Conservation (phyloP, 371 early-diverging fungal species). For the Mucor plumbeus region DNA sequence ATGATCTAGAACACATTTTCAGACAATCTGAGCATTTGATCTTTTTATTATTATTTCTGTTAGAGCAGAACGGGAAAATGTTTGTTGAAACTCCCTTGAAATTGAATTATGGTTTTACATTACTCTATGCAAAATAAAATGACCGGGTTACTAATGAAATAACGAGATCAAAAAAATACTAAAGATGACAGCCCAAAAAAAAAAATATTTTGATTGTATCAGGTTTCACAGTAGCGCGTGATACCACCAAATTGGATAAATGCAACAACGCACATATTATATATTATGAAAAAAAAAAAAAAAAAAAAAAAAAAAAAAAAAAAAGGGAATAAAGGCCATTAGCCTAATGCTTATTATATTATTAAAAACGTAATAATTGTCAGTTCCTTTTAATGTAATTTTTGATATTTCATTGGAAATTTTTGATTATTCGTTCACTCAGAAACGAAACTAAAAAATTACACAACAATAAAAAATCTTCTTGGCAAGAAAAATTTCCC, state of each 20-base stretch:
- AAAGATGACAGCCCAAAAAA: background rate
- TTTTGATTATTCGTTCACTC: background rate
- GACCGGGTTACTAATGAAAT: background rate
- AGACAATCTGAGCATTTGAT: no score
- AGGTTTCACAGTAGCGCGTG: constrained; percentile 2
- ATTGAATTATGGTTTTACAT: background rate
- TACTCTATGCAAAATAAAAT: background rate
- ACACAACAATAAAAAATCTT: background rate
- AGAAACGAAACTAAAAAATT: background rate
- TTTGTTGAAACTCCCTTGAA: no score
- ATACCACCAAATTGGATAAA: background rate
- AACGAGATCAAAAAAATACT: background rate
- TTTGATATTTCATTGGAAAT: background rate
- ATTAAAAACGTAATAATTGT: no score
- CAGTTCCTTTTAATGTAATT: no score
- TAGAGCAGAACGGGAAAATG: no score
- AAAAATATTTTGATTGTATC: background rate
- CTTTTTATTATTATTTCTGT: no score
- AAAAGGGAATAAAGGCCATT: no score
- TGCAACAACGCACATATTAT: background rate
- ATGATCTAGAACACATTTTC: no score
- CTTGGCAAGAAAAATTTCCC: background rate
- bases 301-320: no score
- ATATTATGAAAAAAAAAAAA: no score
- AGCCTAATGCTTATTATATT: no score